Percentiles rank a stretch among this genome's conserved stretches.
Evolutionary conservation across 179 eudicot species (phyloP).

Genomic region (Vitellaria paradoxa): DNA sequence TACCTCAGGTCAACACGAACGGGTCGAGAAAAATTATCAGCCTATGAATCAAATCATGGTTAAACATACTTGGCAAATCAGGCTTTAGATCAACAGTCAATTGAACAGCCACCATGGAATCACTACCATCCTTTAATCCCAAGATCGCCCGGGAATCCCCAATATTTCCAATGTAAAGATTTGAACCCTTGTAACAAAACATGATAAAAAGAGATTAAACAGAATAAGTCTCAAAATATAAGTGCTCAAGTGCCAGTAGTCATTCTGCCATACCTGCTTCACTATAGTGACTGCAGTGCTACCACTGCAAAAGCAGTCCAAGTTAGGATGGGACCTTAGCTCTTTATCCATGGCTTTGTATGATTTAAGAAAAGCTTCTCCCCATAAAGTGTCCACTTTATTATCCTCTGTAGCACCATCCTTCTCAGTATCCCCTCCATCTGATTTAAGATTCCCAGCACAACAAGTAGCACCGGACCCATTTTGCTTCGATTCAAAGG

Average conservation of each 20-base stretch:
- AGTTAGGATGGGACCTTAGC: conserved; percentile 71
- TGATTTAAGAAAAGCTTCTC: conserved; percentile 78
- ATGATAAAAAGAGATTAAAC: background rate
- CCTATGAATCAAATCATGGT: background rate
- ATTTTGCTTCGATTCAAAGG: conserved; percentile 44
- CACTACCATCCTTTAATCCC: conserved; percentile 63
- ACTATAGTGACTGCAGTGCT: conserved; percentile 85
- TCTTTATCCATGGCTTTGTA: conserved; percentile 93
- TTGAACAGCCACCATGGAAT: conserved; percentile 63
- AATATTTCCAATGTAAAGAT: conserved; percentile 72
- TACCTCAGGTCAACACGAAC: conserved; percentile 11
- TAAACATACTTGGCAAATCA: conserved; percentile 77
- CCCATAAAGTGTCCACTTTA: conserved; percentile 44
- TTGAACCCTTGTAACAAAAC: conserved; percentile 52
- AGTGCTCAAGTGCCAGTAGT: no score
- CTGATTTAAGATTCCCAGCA: conserved; percentile 35
- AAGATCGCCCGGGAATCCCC: conserved; percentile 93
- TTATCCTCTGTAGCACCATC: conserved; percentile 36
- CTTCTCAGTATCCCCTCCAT: conserved; percentile 46
- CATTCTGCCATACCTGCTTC: conserved; percentile 52
- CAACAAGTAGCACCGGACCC: conserved; percentile 40
- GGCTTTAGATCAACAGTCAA: conserved; percentile 98
- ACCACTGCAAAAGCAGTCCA: conserved; percentile 96
- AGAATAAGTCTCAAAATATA: no score
- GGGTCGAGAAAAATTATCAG: background rate